Percentiles rank a stretch among this genome's conserved stretches.
phyloP scores from a whole-genome alignment of 2,329 filamentous ascomycete species.

The Clonostachys rhizophaga region DNA sequence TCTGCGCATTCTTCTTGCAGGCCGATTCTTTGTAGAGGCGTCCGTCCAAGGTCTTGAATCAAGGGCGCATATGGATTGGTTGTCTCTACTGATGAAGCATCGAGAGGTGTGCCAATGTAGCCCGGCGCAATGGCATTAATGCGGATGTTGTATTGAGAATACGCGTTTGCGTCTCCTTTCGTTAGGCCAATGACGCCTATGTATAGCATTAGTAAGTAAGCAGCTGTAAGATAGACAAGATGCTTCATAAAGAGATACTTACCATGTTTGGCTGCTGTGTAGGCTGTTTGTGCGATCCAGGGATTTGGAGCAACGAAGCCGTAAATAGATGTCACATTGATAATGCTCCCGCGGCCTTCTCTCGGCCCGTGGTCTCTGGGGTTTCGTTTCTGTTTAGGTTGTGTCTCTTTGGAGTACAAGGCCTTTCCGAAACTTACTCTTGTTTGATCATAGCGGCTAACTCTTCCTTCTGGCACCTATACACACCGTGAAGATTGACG shows the following conservation, averaged over 20 bases:
- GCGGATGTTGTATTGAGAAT: conserved; percentile 3
- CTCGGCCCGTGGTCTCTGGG: conserved; percentile 25
- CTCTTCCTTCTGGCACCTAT: conserved; percentile 50
- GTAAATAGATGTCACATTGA: conserved; percentile 49
- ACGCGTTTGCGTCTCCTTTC: conserved; percentile 3
- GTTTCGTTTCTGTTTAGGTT: too few relatives aligned
- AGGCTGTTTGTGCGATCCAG: conserved; percentile 34
- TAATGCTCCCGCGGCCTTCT: conserved; percentile 42
- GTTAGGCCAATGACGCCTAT: conserved; percentile 6
- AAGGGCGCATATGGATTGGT: neutral
- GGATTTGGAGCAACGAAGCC: conserved; percentile 35
- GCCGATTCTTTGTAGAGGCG: neutral
- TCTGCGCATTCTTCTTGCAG: conserved; percentile 2
- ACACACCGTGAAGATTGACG: conserved; percentile 51
- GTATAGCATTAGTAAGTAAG: neutral
- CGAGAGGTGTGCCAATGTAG: conserved; percentile 3
- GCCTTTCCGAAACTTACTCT: conserved; percentile 20
- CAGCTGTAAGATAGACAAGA: neutral
- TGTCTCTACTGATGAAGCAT: neutral
- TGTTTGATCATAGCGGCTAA: conserved; percentile 45
- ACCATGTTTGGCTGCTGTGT: conserved; percentile 47
- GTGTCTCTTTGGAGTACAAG: neutral
- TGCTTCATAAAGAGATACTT: neutral
- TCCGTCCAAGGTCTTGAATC: neutral
- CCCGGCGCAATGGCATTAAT: conserved; percentile 5